Conservation (phyloP, 2,329 filamentous ascomycete genomes). For the Fusarium sublunatum region DNA sequence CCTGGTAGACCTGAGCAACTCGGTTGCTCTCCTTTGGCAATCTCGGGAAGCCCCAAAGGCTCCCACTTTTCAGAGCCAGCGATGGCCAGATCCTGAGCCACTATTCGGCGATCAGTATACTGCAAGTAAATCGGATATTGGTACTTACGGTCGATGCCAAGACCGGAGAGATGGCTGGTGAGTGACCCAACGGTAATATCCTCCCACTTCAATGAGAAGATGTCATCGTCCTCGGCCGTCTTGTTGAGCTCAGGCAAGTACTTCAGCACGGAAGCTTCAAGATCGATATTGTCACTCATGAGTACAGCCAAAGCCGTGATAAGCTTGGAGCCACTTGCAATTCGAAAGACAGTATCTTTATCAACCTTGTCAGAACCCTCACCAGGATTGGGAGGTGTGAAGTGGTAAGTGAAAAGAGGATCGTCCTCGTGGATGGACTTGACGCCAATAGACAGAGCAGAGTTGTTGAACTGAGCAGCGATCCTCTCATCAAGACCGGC, state of each 20-base stretch:
- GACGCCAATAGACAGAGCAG: conserved; percentile 54
- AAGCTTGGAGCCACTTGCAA: conserved; percentile 52
- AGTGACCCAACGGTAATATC: conserved; percentile 59
- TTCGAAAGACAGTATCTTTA: conserved; percentile 50
- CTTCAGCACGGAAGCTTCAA: conserved; percentile 58
- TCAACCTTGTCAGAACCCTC: conserved; percentile 45
- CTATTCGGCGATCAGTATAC: conserved; percentile 34
- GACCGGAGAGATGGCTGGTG: conserved; percentile 59
- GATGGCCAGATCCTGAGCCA: conserved; percentile 50
- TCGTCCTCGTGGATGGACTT: conserved; percentile 56
- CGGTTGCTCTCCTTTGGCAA: conserved; percentile 46
- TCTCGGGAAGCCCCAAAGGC: conserved; percentile 48
- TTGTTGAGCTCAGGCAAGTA: conserved; percentile 56
- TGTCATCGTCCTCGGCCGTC: conserved; percentile 41
- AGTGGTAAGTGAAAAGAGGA: conserved; percentile 54
- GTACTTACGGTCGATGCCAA: conserved; percentile 52
- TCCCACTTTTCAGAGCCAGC: conserved; percentile 45
- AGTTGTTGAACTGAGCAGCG: conserved; percentile 45
- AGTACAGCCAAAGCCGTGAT: conserved; percentile 50
- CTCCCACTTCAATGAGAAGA: conserved; percentile 57
- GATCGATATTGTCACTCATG: conserved; percentile 45
- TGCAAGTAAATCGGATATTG: neutral
- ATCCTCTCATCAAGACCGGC: conserved; percentile 43
- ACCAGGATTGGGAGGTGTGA: conserved; percentile 51
- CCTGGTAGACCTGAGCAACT: conserved; percentile 52